Conservation (phyloP, 2,329 filamentous ascomycete genomes). For the Colletotrichum truncatum region DNA sequence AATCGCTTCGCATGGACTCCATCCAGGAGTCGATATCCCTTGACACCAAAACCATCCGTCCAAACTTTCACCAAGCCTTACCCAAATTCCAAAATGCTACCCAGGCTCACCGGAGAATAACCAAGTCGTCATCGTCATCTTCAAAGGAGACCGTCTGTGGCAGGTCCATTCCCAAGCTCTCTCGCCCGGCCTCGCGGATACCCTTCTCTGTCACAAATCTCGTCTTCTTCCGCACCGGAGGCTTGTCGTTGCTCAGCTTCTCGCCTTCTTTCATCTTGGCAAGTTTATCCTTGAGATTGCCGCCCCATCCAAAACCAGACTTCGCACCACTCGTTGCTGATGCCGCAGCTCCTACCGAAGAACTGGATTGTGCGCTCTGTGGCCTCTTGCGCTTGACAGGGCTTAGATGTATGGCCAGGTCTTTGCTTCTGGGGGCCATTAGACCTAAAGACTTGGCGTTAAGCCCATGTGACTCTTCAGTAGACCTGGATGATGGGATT, state of each 20-base stretch:
- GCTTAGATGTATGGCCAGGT: constrained; percentile 62
- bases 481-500: constrained; percentile 21
- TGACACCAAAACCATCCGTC: neutral
- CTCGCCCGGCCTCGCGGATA: constrained; percentile 79
- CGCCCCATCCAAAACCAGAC: constrained; percentile 65
- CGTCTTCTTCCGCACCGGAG: constrained; percentile 75
- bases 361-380: constrained; percentile 53
- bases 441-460: constrained; percentile 57
- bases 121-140: constrained; percentile 59
- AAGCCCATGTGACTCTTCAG: constrained; percentile 42
- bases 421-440: constrained; percentile 46
- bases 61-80: neutral
- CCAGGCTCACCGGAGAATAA: constrained; percentile 47
- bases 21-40: constrained; percentile 13
- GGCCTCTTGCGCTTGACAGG: constrained; percentile 70
- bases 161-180: constrained; percentile 71
- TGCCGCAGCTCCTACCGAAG: constrained; percentile 34
- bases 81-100: constrained; percentile 12
- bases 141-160: constrained; percentile 31
- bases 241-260: constrained; percentile 45
- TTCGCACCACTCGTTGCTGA: constrained; percentile 34
- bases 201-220: constrained; percentile 82
- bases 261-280: constrained; percentile 70
- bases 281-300: constrained; percentile 63
- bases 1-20: constrained; percentile 7